Evolutionary conservation across 2,329 filamentous ascomycete genomes (phyloP), one percentile per base, ranked within the genome.

Genomic region (Aaosphaeria pasadenensis): DNA sequence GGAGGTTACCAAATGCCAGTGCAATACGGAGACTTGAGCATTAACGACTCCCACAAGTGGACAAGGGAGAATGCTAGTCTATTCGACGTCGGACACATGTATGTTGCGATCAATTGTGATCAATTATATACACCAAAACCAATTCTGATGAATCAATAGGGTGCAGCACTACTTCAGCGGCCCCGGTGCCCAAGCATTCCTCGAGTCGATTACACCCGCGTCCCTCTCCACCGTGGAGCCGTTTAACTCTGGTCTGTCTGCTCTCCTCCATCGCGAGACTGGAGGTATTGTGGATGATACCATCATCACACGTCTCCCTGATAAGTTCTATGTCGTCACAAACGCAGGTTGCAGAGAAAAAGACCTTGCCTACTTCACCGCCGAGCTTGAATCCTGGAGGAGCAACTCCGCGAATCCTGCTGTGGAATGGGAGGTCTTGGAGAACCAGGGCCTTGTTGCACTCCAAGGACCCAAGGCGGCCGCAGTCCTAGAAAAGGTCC

Each of bases 31-130:
- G 82, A 85, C 56, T 79, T 88, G 56, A 86, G 87, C 58, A 87
- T 96, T 54, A 80, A 83, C 57, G 88, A 91, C 52, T 95, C 90
- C 45, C 94, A 97, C 77, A 80, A 85, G 61, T 96, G 92, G 80
- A 97, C 94, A 11, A 85, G 94, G 46, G 80, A 84, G 60, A 88
- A 91, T 71, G 88, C 89, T 49, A 96, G 91, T 55, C 76, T 99
- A 55, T 99, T 99, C 66, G 94, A 99, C 71, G 94, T 97, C 46
- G 87, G 87, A 69, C 94, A 97, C 75, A 97, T 97, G 92, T 91
- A 87, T 54, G 72, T 64, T 24, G 17, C 17, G 17, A 24, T 24
- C 17, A 24, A 11, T n/a, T 11, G 24, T 40, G 7, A 7, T 7
- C 7, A 24, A 40, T 40, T 9, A 40, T 40, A 11, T 13, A 24